Evolutionary conservation across 2,329 filamentous ascomycete genomes (phyloP), one percentile per base, ranked within the genome.

Genomic region (Monosporascus sp.): DNA sequence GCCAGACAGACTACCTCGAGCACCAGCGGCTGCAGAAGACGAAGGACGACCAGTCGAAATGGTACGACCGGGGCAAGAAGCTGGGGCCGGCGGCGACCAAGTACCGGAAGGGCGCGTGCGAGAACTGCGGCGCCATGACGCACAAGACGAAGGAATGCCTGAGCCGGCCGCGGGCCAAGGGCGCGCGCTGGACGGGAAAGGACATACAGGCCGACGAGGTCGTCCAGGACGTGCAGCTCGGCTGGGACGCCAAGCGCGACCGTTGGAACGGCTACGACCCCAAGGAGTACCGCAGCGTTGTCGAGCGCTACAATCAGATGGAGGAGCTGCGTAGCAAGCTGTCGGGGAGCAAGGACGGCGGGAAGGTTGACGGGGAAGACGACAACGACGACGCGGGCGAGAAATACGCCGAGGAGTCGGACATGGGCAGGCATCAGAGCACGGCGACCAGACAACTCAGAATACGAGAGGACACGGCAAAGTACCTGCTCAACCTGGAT

Each of bases 251-350:
- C 22, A 99, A 99, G 76, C 82, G 94, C 61, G 94, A 99, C 74
- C 84, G 93, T 44, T 99, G 94, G 93, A 97, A 97, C 67, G 93
- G 93, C n/a, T 99, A 96, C 71, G 92, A 97, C 68, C 77, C 91
- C 1, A 84, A 82, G 59, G 89, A 97, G 70, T 97, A 96, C 68
- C 80, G 83, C 55, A 79, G 83, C 55, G 89, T 97, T n/a, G 85
- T 97, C 41, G 85, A 96, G 49, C 90, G 96, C 62, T 96, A 89
- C 70, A 87, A 94, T 57, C 83, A 93, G 66, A 76, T 97, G 69
- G 93, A 97, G 67, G 83, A 87, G 59, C 74, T 97, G 57, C 73
- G 79, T n/a, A 75, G 80, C 62, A 74, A 74, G 58, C 65, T 78
- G 58, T 71, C 71, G 17, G 73, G 72, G 41, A 64, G 65, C 4